These are phyloP conservation scores for Vachellia pachyceras DNA, from an alignment of 306 rosid genomes.

Conservation along the genomic window DNA sequence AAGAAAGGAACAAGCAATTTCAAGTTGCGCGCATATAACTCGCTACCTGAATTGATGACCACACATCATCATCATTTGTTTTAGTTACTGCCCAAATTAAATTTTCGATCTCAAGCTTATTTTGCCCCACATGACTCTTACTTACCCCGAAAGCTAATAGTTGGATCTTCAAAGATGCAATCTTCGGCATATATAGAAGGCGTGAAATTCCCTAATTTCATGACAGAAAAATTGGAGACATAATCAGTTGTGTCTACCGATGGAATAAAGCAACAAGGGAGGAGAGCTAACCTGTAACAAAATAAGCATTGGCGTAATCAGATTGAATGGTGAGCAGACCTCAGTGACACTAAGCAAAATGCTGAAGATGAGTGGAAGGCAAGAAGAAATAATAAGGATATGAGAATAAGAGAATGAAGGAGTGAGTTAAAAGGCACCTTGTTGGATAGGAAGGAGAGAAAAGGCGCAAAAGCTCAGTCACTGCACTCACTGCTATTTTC, in stretches of 20 bases:
- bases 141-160: constrained; percentile 76
- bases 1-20: constrained; percentile 96
- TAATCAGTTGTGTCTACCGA: neutral
- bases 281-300: constrained; percentile 63
- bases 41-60: constrained; percentile 65
- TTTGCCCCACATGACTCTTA: neutral
- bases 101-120: constrained; percentile 2
- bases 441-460: constrained; percentile 54
- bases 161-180: constrained; percentile 90
- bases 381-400: constrained; percentile 6
- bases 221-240: neutral
- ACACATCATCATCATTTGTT: constrained; percentile 41
- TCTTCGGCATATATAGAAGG: constrained; percentile 70
- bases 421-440: constrained; percentile 40
- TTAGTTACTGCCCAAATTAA: constrained; percentile 34
- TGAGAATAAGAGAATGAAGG: neutral
- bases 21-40: constrained; percentile 83
- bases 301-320: constrained; percentile 72
- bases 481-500: constrained; percentile 71
- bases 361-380: constrained; percentile 21
- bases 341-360: constrained; percentile 34
- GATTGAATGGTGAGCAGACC: constrained; percentile 66
- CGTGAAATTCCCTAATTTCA: constrained; percentile 75
- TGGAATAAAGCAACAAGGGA: neutral
- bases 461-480: constrained; percentile 72